phyloP scores from a whole-genome alignment of 2,329 filamentous ascomycete genomes.

The Bipolaris victoriae region DNA sequence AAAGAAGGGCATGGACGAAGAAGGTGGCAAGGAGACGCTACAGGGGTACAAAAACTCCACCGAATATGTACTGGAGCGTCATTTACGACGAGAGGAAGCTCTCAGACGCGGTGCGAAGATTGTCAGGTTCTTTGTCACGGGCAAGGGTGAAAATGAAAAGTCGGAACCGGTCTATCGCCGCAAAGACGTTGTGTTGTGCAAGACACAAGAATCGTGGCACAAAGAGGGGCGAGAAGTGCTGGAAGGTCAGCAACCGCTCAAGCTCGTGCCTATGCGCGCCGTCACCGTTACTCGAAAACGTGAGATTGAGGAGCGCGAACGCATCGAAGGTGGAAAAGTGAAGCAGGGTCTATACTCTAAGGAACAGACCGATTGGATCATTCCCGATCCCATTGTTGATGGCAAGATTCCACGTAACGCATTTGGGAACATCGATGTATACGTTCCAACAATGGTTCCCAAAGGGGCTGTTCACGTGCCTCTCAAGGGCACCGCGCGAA shows the following conservation, averaged over 20 bases:
- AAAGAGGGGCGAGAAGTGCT: slow-evolving; percentile 86
- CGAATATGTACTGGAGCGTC: slow-evolving; percentile 83
- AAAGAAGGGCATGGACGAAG: slow-evolving; percentile 70
- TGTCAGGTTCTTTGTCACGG: slow-evolving; percentile 75
- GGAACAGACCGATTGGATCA: slow-evolving; percentile 94
- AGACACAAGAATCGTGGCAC: slow-evolving; percentile 96
- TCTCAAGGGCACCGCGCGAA: slow-evolving; percentile 73
- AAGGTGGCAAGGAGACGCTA: slow-evolving; percentile 75
- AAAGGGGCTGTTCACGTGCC: slow-evolving; percentile 83
- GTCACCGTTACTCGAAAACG: slow-evolving; percentile 86
- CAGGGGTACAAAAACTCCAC: slow-evolving; percentile 87
- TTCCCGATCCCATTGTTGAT: slow-evolving; percentile 82
- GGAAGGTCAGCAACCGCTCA: slow-evolving; percentile 74
- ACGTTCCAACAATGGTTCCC: slow-evolving; percentile 91
- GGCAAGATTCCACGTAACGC: slow-evolving; percentile 91
- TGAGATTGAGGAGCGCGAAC: slow-evolving; percentile 85
- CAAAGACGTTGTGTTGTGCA: slow-evolving; percentile 80
- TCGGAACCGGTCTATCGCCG: slow-evolving; percentile 82
- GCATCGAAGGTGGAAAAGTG: slow-evolving; percentile 78
- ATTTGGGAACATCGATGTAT: slow-evolving; percentile 96
- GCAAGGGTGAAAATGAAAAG: slow-evolving; percentile 74
- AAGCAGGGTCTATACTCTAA: slow-evolving; percentile 83
- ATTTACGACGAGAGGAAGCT: slow-evolving; percentile 91
- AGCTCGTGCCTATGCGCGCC: slow-evolving; percentile 86
- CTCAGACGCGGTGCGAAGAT: slow-evolving; percentile 71